Base-by-base conservation (phyloP, 257 asterid species). In the Agastache rugosa region DNA sequence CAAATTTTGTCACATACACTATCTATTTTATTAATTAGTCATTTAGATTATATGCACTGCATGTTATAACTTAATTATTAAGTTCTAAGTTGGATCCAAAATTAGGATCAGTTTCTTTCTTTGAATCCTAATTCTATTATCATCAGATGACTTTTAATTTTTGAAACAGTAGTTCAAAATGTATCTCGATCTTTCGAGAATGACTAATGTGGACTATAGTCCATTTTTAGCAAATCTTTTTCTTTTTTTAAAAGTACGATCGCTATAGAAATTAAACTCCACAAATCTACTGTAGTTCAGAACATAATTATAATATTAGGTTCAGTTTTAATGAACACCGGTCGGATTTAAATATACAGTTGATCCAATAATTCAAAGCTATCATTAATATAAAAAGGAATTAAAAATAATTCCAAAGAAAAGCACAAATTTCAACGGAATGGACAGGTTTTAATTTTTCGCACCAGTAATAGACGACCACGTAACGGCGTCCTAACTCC, bases 401-500 rank as follows among this genome's bases (percentile, higher is more conserved):
- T 23, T 58, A 25, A 25, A 58, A 25, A 58, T 55, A 25, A 14
- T 51, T 6, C 9, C 0, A 51, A 51, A 8, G 0, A 63, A 17
- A n/a, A 12, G 47, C 29, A 63, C 22, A 64, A 19, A 20, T 65
- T 42, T 64, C 70, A 64, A 47, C 60, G 61, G 45, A 16, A 67
- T 47, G 44, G 72, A 44, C 27, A 45, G 25, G 42, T 3, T 44
- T 41, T 19, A 17, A 71, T 31, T 62, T 29, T 37, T 4, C 10
- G 63, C 27, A 42, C 76, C 81, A 75, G 56, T 67, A 72, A 79
- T 68, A 66, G 79, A 61, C 55, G 56, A 48, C 20, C 47, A 25
- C 39, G 72, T 31, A 55, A 51, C 31, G 63, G 66, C 19, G 53
- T 35, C 59, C n/a, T n/a, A n/a, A n/a, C n/a, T n/a, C n/a, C 5